Evolutionary conservation across 2,329 filamentous ascomycete species (phyloP).

Genomic region (Sclerotinia borealis): DNA sequence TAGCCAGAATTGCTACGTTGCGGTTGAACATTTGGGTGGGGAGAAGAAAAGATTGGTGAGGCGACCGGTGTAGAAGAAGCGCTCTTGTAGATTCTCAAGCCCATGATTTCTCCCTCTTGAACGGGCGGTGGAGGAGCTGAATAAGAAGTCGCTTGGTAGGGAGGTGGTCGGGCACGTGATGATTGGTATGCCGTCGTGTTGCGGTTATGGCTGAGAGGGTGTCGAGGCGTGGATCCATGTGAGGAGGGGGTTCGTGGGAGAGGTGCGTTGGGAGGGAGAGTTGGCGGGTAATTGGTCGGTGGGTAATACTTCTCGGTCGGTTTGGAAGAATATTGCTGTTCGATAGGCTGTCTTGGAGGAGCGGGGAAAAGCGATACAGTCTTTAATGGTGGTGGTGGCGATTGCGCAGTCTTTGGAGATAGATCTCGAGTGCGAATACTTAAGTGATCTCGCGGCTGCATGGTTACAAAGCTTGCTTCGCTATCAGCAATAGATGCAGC

Average conservation of each 20-base stretch:
- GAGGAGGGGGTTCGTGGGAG: not conserved
- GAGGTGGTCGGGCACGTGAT: not conserved
- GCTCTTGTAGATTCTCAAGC: not conserved
- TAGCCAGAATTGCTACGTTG: slow-evolving; percentile 1
- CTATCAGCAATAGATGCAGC: slow-evolving; percentile 1
- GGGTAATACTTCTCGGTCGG: not conserved
- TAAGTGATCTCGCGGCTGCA: not conserved
- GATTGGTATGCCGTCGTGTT: not conserved
- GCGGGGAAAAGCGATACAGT: slow-evolving; percentile 3
- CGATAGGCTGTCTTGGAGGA: not conserved
- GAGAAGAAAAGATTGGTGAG: not conserved
- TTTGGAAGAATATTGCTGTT: not conserved
- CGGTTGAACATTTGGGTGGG: not conserved
- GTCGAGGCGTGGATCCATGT: not conserved
- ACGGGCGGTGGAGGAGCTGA: not conserved
- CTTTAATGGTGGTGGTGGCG: not conserved
- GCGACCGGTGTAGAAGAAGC: not conserved
- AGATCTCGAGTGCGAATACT: slow-evolving; percentile 2
- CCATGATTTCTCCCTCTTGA: not conserved
- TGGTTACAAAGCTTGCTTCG: slow-evolving; percentile 5
- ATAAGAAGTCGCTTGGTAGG: not conserved
- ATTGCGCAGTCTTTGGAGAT: not conserved
- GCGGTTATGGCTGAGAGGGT: not conserved
- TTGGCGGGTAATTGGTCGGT: not conserved
- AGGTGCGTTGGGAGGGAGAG: not conserved